These are phyloP conservation scores for Taphrina deformans DNA, from an alignment of 1,139 yeast species.

Conservation along the genomic window DNA sequence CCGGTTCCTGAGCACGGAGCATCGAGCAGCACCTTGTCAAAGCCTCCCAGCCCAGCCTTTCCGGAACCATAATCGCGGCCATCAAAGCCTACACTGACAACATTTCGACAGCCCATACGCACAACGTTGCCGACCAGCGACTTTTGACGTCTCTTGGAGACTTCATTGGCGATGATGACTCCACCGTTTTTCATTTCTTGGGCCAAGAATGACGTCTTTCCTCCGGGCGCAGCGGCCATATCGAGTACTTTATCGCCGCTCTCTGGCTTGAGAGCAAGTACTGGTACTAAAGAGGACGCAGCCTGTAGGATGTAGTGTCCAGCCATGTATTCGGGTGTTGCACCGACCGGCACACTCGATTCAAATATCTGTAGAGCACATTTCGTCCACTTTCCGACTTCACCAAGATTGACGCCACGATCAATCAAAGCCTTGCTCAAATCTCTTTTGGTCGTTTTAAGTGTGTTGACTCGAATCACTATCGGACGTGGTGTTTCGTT, in stretches of 20 bases:
- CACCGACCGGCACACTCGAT: conserved; percentile 98
- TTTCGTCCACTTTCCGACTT: conserved; percentile 96
- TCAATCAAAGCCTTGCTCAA: conserved; percentile 92
- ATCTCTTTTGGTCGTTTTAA: conserved; percentile 92
- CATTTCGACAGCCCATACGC: conserved; percentile 93
- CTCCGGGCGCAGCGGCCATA: conserved; percentile 99
- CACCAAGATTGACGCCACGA: conserved; percentile 95
- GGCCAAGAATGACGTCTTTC: conserved; percentile 93
- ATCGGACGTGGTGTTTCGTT: conserved; percentile 96
- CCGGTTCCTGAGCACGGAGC: conserved; percentile 99
- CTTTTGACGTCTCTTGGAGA: conserved; percentile 93
- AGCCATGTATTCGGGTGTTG: conserved; percentile 97
- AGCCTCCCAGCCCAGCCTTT: conserved; percentile 95
- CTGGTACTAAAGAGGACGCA: conserved; percentile 96
- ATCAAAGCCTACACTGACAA: conserved; percentile 95
- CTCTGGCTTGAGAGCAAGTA: conserved; percentile 95
- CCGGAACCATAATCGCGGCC: conserved; percentile 87
- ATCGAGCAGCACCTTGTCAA: conserved; percentile 89
- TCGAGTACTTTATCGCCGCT: conserved; percentile 93
- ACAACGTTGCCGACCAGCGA: conserved; percentile 96
- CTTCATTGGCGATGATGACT: conserved; percentile 94
- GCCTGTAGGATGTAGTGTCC: conserved; percentile 98
- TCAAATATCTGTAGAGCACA: conserved; percentile 96
- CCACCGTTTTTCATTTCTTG: conserved; percentile 99
- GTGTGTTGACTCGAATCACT: conserved; percentile 93